phyloP scores from a whole-genome alignment of 2,329 filamentous ascomycete genomes.

The Akanthomyces dipterigenus region DNA sequence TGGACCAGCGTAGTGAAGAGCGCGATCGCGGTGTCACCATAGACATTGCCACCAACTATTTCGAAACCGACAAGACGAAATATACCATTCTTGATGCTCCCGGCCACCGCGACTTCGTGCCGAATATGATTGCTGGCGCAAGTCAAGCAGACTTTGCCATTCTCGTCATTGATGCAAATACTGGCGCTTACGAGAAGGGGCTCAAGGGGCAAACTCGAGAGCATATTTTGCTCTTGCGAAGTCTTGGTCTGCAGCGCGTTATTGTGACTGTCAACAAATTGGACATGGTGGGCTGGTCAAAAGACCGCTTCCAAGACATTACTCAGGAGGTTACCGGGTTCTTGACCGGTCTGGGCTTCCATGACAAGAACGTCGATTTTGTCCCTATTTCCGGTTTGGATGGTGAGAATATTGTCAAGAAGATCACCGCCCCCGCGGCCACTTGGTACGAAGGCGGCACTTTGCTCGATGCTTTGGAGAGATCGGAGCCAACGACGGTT shows the following conservation, averaged over 20 bases:
- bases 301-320: conserved; percentile 79
- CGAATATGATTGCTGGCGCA: conserved; percentile 97
- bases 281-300: conserved; percentile 77
- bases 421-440: conserved; percentile 47
- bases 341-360: conserved; percentile 74
- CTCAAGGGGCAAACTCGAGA: conserved; percentile 91
- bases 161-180: conserved; percentile 84
- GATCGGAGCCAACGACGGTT: conserved; percentile 60
- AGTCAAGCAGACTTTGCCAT: conserved; percentile 95
- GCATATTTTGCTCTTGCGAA: conserved; percentile 81
- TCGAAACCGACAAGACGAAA: conserved; percentile 77
- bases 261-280: conserved; percentile 95
- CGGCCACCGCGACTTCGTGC: conserved; percentile 91
- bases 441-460: conserved; percentile 79
- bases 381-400: conserved; percentile 84
- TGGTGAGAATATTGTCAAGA: conserved; percentile 74
- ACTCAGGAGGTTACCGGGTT: conserved; percentile 77
- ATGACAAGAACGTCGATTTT: conserved; percentile 73
- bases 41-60: conserved; percentile 91
- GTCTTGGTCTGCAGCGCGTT: conserved; percentile 81
- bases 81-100: conserved; percentile 96
- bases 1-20: conserved; percentile 89
- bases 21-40: conserved; percentile 88
- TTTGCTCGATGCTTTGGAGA: conserved; percentile 76
- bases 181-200: conserved; percentile 87